phyloP scores from a whole-genome alignment of 345 rosid species.

The Syzygium aqueum region DNA sequence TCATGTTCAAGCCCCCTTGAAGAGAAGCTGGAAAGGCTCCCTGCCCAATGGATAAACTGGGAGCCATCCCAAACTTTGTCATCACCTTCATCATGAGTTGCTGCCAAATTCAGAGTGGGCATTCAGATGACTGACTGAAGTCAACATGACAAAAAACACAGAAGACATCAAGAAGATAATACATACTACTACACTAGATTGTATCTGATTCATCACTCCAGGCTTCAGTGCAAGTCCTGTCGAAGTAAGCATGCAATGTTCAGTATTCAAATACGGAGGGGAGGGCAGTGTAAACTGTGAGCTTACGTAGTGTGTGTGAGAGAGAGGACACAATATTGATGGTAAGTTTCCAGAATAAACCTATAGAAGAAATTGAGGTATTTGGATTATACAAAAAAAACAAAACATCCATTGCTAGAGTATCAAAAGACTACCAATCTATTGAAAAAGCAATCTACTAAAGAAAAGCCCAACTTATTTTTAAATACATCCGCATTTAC shows the following conservation, averaged over 20 bases:
- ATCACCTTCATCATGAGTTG: constrained; percentile 44
- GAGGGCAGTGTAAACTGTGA: background rate
- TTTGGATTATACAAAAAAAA: background rate
- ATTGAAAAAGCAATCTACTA: background rate
- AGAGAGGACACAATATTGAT: background rate
- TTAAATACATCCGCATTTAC: background rate
- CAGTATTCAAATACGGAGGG: background rate
- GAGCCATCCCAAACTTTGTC: constrained; percentile 49
- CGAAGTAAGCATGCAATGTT: background rate
- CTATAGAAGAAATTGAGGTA: background rate
- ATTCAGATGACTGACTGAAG: constrained; percentile 12
- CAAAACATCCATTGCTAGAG: background rate
- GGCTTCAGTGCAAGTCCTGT: constrained; percentile 90
- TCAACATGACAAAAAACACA: background rate
- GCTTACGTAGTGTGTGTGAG: background rate
- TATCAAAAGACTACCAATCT: background rate
- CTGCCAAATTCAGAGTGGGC: constrained; percentile 27
- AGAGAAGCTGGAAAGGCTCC: constrained; percentile 29
- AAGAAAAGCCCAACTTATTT: background rate
- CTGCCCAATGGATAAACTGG: constrained; percentile 25
- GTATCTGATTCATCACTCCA: constrained; percentile 61
- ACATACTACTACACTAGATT: constrained; percentile 47
- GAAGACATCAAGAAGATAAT: background rate
- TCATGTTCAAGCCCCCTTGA: constrained; percentile 28
- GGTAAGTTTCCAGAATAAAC: background rate